Evolutionary conservation across 345 rosid genomes (phyloP).

Genomic region (Acer yangbiense): DNA sequence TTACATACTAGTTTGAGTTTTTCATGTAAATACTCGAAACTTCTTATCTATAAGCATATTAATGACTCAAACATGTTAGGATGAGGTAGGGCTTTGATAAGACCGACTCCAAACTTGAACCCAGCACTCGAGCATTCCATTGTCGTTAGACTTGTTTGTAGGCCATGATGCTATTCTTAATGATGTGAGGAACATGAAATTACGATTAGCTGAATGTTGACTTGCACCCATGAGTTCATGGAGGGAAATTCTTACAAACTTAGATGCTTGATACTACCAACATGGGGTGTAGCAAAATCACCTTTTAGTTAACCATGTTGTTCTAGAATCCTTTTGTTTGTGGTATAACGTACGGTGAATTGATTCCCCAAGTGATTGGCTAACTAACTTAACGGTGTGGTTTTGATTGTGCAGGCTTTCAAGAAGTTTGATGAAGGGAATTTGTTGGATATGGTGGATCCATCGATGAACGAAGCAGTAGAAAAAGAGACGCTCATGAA

Average conservation of each 20-base stretch:
- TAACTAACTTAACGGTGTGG: background rate
- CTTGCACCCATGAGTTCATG: background rate
- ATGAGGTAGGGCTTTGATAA: background rate
- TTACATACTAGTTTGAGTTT: background rate
- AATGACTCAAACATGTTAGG: background rate
- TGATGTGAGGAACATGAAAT: background rate
- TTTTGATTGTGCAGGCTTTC: constrained; percentile 60
- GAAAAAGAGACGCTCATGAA: constrained; percentile 49
- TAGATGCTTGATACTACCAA: background rate
- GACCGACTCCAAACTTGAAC: background rate
- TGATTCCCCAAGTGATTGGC: background rate
- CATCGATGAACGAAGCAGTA: constrained; percentile 55
- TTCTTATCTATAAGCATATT: background rate
- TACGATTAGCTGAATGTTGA: background rate
- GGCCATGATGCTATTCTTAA: background rate
- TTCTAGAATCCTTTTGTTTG: background rate
- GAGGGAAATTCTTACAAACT: background rate
- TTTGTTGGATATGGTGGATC: constrained; percentile 61
- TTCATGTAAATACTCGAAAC: background rate
- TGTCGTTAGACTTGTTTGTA: background rate
- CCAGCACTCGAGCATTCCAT: background rate
- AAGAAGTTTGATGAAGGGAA: constrained; percentile 64
- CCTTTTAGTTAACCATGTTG: background rate
- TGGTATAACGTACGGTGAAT: background rate
- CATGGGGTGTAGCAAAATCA: background rate